Percentiles rank a stretch among this genome's conserved stretches.
These are phyloP conservation scores for Cladosporium cucumerinum DNA, from an alignment of 2,329 filamentous ascomycete species.

Conservation along the genomic window DNA sequence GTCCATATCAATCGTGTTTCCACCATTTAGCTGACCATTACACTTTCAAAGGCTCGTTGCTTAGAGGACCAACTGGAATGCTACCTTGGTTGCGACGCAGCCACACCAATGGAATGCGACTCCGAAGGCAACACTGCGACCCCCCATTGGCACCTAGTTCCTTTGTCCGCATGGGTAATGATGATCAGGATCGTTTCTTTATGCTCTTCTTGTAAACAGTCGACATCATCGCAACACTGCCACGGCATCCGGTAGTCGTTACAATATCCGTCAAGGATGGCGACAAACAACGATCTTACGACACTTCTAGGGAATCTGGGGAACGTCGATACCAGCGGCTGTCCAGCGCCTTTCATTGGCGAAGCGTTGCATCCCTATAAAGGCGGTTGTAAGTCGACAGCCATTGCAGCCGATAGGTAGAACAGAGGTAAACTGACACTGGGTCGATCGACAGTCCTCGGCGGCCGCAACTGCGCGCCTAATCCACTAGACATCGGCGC, in stretches of 20 bases:
- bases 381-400: conserved; percentile 25
- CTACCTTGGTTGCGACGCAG: neutral
- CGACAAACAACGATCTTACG: conserved; percentile 11
- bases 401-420: neutral
- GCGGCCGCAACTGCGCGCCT: conserved; percentile 27
- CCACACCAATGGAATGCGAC: neutral
- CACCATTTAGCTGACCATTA: neutral
- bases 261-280: neutral
- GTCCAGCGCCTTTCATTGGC: conserved; percentile 28
- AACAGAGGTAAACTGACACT: neutral
- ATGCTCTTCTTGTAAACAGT: neutral
- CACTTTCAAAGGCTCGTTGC: neutral
- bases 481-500: conserved; percentile 24
- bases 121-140: neutral
- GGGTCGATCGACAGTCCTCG: conserved; percentile 17
- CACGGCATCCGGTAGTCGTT: neutral
- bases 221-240: neutral
- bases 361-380: conserved; percentile 24
- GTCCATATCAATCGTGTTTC: neutral
- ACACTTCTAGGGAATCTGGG: conserved; percentile 17
- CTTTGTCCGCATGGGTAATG: neutral
- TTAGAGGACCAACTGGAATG: neutral
- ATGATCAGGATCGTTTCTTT: neutral
- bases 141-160: neutral
- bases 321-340: conserved; percentile 26